Conservation (phyloP, 2,329 filamentous ascomycete genomes). For the Ophiostoma novo-ulmi region DNA sequence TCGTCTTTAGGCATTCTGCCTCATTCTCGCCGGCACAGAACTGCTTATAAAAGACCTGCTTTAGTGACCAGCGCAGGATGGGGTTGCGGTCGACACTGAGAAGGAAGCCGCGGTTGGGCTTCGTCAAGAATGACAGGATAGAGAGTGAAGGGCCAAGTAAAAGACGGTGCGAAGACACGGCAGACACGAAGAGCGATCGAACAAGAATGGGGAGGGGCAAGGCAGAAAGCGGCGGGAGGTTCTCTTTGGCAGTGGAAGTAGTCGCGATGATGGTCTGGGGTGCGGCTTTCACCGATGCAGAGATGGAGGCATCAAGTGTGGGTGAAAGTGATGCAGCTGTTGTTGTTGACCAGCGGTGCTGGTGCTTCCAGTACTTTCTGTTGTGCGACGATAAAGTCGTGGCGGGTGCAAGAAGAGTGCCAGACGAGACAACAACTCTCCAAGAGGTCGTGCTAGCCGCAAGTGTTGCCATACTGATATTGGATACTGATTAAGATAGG, state of each 20-base stretch:
- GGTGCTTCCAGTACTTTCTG: background rate
- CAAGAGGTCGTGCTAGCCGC: background rate
- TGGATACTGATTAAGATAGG: background rate
- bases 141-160: background rate
- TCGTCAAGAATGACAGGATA: background rate
- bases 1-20: background rate
- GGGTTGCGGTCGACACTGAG: constrained; percentile 14
- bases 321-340: background rate
- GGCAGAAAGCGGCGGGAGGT: background rate
- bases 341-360: background rate
- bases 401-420: background rate
- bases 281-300: background rate
- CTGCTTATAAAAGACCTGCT: constrained; percentile 12
- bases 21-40: constrained; percentile 16
- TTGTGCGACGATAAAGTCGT: background rate
- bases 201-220: constrained; percentile 4
- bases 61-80: background rate
- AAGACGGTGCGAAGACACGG: background rate
- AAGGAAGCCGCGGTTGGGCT: background rate
- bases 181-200: constrained; percentile 3
- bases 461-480: background rate
- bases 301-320: background rate
- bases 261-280: background rate
- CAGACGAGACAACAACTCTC: background rate
- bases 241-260: background rate